Evolutionary conservation across 2,329 filamentous ascomycete genomes (phyloP), one percentile per base, ranked within the genome.

Genomic region (Scortechinia acanthostroma): DNA sequence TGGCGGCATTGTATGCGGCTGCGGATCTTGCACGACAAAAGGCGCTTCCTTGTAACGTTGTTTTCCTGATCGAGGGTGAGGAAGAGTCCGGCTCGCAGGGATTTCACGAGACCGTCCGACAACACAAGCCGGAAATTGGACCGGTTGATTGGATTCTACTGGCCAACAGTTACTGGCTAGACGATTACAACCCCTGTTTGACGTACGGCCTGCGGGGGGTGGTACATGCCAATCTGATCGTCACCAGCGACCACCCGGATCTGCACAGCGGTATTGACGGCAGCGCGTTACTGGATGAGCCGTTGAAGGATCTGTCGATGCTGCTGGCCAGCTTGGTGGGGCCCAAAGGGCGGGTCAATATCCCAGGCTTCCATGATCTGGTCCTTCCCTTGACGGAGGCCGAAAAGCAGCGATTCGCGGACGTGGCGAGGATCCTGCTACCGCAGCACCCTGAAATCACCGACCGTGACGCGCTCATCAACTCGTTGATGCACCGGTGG

Each of bases 81-180:
- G 93, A 98, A 64, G 93, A 98, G 61, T 91, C 86, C 42, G 93
- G 93, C 0, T 96, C 91, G 1, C 77, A 90, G 21, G 91, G 91
- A 0, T 97, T 98, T 57, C 83, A 88, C 51, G 80, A 91, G 53
- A 87, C 88, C 0, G 83, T 98, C 15, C 78, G 76, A 52, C 76
- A 80, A 50, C 81, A 93, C 63, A 95, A 95, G 61, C 74, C 83
- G 13, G 74, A 88, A 20, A 95, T 98, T 53, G 93, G 93, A 1
- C 74, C 88, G 6, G 82, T 98, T 2, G 91, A 98, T 63, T 97
- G 93, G 71, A 93, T 98, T 46, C 69, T 98, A 22, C 71, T 98
- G 25, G 91, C 93, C 19, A 98, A 98, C 69, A 96, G 91, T 64
- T 98, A 98, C 69, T 98, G 93, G 93, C 74, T 98, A 1, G 90